A percentile compares a stretch with the other conserved stretches of the same genome.
phyloP scores from a whole-genome alignment of 2,329 filamentous ascomycete genomes.

The Paecilomyces sp. region DNA sequence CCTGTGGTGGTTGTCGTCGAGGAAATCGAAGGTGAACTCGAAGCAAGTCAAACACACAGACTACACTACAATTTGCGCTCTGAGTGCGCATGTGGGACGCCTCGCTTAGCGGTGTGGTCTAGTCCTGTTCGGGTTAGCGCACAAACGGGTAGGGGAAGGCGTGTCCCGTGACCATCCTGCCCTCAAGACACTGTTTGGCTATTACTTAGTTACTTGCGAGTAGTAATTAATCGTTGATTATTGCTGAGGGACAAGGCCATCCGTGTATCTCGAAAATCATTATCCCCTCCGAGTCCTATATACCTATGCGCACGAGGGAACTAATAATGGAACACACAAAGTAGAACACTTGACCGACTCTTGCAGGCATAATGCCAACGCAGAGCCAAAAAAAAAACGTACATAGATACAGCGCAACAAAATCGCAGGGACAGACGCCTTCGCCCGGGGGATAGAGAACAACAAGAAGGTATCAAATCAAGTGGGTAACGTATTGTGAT shows the following conservation, averaged over 20 bases:
- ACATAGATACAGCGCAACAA: neutral
- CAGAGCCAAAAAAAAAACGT: neutral
- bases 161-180: slow-evolving; percentile 22
- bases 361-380: neutral
- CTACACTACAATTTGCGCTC: slow-evolving; percentile 10
- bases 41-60: slow-evolving; percentile 1
- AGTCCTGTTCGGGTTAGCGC: slow-evolving; percentile 15
- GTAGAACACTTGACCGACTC: neutral
- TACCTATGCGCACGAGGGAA: neutral
- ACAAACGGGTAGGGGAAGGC: slow-evolving; percentile 15
- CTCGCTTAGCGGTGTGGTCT: slow-evolving; percentile 27
- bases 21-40: neutral
- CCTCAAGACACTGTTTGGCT: slow-evolving; percentile 5
- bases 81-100: slow-evolving; percentile 15
- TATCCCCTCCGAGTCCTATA: neutral
- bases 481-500: neutral
- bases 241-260: no score
- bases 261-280: neutral
- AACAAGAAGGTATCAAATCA: neutral
- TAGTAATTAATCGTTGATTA: no score
- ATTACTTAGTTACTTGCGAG: no score
- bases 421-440: neutral
- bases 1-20: slow-evolving; percentile 3
- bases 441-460: neutral
- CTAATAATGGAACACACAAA: neutral